Conservation (phyloP, 495 filamentous ascomycete species). For the Penicillium cataractarum region DNA sequence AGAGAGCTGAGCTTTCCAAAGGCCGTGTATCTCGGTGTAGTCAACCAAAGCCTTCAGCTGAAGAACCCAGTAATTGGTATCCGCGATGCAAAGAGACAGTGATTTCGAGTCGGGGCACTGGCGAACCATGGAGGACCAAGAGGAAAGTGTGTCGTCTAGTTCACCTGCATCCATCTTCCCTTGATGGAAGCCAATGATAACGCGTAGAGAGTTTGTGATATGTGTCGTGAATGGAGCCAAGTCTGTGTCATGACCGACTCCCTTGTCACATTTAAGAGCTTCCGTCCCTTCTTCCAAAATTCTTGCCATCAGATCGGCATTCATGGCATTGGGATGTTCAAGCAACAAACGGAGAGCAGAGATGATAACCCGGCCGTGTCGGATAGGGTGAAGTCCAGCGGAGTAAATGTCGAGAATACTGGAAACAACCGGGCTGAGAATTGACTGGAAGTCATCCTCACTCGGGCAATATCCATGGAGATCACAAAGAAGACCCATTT, state of each 20-base stretch:
- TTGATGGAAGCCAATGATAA: conserved; percentile 58
- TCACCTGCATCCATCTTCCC: conserved; percentile 48
- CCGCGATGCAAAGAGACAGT: conserved; percentile 62
- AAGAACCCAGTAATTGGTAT: conserved; percentile 58
- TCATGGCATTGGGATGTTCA: conserved; percentile 39
- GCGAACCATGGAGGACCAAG: conserved; percentile 41
- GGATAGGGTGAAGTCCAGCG: conserved; percentile 43
- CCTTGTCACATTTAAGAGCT: conserved; percentile 28
- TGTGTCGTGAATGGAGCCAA: conserved; percentile 58
- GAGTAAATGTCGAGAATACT: conserved; percentile 49
- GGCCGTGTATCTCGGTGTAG: conserved; percentile 76
- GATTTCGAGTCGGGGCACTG: conserved; percentile 51
- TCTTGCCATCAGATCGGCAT: conserved; percentile 30
- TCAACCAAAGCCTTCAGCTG: conserved; percentile 74
- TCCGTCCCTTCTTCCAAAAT: conserved; percentile 44
- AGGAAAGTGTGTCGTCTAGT: conserved; percentile 48
- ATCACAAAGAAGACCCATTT: conserved; percentile 48
- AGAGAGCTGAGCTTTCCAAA: conserved; percentile 55
- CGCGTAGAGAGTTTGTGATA: conserved; percentile 57
- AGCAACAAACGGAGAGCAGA: conserved; percentile 44
- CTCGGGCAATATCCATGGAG: conserved; percentile 31
- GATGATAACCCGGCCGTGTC: conserved; percentile 49
- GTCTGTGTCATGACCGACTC: conserved; percentile 56
- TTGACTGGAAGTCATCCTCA: conserved; percentile 38
- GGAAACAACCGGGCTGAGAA: conserved; percentile 35